phyloP scores from a whole-genome alignment of 805 yeast species.

The Blastobotrys mokoenaii region DNA sequence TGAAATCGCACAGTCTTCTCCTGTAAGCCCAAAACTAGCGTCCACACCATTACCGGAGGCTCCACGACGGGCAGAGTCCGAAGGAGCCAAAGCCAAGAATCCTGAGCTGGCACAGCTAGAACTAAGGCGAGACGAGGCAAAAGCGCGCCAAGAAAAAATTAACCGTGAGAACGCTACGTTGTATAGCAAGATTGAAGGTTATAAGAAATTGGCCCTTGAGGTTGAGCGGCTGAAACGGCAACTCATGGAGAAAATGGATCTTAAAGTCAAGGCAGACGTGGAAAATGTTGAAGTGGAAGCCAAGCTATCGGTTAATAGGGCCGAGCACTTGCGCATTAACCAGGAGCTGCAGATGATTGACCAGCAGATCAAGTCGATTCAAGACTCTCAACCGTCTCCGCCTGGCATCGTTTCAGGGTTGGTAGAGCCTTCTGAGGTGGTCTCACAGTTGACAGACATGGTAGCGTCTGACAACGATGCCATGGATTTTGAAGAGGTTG shows the following conservation, averaged over 20 bases:
- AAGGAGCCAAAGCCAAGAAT: neutral
- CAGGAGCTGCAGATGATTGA: neutral
- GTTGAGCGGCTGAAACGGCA: neutral
- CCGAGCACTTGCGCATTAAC: too few species aligned
- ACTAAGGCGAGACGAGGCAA: too few species aligned
- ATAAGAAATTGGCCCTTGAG: neutral
- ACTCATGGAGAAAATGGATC: neutral
- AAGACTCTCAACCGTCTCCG: neutral
- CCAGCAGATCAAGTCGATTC: neutral
- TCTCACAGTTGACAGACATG: neutral
- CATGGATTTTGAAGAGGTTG: slow-evolving; percentile 5
- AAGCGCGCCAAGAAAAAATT: too few species aligned
- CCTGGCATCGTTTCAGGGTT: neutral
- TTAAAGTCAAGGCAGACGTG: neutral
- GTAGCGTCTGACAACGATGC: neutral
- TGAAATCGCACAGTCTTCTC: too few species aligned
- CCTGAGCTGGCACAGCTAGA: neutral
- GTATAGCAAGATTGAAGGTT: neutral
- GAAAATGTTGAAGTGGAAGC: neutral
- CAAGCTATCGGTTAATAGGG: too few species aligned
- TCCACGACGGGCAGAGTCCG: too few species aligned
- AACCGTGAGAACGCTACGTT: too few species aligned
- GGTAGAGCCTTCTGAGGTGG: neutral
- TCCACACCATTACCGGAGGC: too few species aligned
- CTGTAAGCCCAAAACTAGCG: too few species aligned